Evolutionary conservation across 106 monocot genomes (phyloP).

Genomic region (Gastrodia elata): DNA sequence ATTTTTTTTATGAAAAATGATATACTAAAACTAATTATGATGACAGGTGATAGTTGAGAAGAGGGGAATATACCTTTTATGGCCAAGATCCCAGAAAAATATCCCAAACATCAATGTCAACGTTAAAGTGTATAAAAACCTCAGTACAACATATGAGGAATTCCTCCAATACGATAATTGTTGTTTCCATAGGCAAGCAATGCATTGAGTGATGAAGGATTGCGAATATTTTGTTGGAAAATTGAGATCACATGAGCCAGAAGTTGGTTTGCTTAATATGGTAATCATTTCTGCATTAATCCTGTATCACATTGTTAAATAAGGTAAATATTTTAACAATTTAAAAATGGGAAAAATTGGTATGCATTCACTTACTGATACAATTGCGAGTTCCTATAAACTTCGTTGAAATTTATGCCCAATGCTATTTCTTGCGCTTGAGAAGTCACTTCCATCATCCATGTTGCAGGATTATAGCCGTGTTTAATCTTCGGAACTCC

Average conservation of each 20-base stretch:
- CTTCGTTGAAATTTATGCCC: background rate
- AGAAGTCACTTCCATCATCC: slow-evolving; percentile 11
- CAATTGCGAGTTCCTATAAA: slow-evolving; percentile 2
- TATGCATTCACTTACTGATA: background rate
- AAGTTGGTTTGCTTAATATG: slow-evolving; percentile 10
- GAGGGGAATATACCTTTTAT: slow-evolving; percentile 9
- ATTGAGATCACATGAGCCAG: slow-evolving; percentile 17
- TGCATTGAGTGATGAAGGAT: slow-evolving; percentile 16
- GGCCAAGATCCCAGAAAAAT: slow-evolving; percentile 3
- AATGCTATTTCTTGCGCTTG: slow-evolving; percentile 3
- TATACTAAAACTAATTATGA: no score
- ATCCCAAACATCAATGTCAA: slow-evolving; percentile 32
- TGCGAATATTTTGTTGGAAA: slow-evolving; percentile 28
- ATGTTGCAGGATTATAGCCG: slow-evolving; percentile 14
- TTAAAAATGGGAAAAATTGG: background rate
- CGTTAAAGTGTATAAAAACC: slow-evolving; percentile 16
- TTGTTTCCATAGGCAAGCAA: slow-evolving; percentile 32
- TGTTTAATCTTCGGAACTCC: slow-evolving; percentile 12
- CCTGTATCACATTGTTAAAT: slow-evolving; percentile 6
- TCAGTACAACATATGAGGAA: slow-evolving; percentile 14
- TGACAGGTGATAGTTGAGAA: no score
- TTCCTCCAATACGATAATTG: slow-evolving; percentile 24
- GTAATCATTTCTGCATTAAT: slow-evolving; percentile 14
- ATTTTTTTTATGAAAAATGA: no score
- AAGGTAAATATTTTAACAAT: background rate